Percentiles rank a stretch among this genome's conserved stretches.
Evolutionary conservation across 1,284 basidiomycete genomes (phyloP).

Genomic region (Inonotus obliquus): DNA sequence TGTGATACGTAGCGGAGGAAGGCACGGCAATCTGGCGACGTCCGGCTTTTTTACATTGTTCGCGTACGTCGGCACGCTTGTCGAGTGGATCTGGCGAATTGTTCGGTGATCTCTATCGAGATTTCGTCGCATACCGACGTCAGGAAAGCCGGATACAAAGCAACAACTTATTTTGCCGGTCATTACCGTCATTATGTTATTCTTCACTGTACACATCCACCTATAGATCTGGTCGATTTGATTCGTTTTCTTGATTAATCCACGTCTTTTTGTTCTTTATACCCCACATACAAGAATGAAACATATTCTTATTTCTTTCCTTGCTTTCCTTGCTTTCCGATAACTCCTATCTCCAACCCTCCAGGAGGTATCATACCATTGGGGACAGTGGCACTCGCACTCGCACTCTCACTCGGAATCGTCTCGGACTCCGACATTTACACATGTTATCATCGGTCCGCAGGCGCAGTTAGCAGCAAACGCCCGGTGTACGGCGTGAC

Average conservation of each 20-base stretch:
- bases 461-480: no score
- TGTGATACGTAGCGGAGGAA: not conserved
- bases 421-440: no score
- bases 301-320: not conserved
- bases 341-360: no score
- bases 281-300: not conserved
- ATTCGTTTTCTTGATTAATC: not conserved
- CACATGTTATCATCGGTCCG: no score
- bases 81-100: not conserved
- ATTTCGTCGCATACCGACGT: not conserved
- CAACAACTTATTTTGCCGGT: not conserved
- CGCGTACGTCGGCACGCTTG: not conserved
- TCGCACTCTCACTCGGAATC: no score
- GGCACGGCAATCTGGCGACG: not conserved
- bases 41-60: not conserved
- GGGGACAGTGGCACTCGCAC: no score
- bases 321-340: not conserved
- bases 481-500: no score
- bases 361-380: no score
- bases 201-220: not conserved
- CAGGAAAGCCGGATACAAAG: not conserved
- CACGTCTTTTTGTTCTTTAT: not conserved
- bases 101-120: not conserved
- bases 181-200: no score
- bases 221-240: not conserved